Evolutionary conservation across 2,329 filamentous ascomycete genomes (phyloP).

Genomic region (Meredithiella fracta): DNA sequence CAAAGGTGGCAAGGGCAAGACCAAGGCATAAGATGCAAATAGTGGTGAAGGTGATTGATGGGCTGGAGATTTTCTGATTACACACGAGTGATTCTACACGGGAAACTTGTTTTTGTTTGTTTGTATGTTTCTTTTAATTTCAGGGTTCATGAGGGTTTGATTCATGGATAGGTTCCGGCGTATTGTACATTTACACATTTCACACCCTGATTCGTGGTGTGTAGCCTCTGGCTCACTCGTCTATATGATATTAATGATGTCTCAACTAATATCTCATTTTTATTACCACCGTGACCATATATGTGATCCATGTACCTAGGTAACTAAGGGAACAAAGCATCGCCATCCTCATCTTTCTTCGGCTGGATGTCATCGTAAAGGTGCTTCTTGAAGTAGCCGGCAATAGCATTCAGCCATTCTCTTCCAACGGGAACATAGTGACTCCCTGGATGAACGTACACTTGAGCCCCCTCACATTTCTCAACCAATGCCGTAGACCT

Average conservation of each 20-base stretch:
- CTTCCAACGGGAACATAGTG: slow-evolving; percentile 77
- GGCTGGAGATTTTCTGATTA: neutral
- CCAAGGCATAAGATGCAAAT: slow-evolving; percentile 18
- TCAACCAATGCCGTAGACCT: slow-evolving; percentile 53
- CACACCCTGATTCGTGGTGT: slow-evolving; percentile 1
- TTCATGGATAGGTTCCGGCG: slow-evolving; percentile 19
- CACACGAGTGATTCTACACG: slow-evolving; percentile 2
- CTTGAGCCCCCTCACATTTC: slow-evolving; percentile 36
- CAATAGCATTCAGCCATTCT: slow-evolving; percentile 62
- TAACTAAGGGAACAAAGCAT: neutral
- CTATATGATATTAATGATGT: slow-evolving; percentile 15
- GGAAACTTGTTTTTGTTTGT: slow-evolving; percentile 5
- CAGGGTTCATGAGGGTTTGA: slow-evolving; percentile 18
- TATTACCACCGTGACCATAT: no score
- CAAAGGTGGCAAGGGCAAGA: slow-evolving; percentile 22
- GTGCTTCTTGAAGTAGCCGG: slow-evolving; percentile 46
- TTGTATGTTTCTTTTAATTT: slow-evolving; percentile 2
- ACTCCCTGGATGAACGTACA: slow-evolving; percentile 64
- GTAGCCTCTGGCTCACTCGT: slow-evolving; percentile 8
- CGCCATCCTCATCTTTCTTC: neutral
- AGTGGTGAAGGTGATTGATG: neutral
- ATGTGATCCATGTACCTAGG: neutral
- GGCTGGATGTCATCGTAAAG: slow-evolving; percentile 16
- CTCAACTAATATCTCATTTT: neutral
- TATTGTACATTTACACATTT: slow-evolving; percentile 24